phyloP scores from a whole-genome alignment of 345 rosid species.

The Populus ilicifolia region DNA sequence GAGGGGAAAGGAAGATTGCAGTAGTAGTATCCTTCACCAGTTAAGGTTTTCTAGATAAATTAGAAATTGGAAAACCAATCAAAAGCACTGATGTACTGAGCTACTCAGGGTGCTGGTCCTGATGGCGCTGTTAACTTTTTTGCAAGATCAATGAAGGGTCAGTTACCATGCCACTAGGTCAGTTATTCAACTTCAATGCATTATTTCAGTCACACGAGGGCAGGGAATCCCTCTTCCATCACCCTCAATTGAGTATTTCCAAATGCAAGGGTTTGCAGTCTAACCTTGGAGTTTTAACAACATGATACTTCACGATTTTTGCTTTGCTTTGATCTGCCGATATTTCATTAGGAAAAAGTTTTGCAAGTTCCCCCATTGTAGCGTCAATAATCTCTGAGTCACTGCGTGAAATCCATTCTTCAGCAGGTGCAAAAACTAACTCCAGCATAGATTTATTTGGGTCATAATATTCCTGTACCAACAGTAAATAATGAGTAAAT shows the following conservation, averaged over 20 bases:
- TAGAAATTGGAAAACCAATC: background rate
- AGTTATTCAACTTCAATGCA: background rate
- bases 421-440: conserved; percentile 95
- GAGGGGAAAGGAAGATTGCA: background rate
- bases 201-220: background rate
- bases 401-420: conserved; percentile 79
- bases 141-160: background rate
- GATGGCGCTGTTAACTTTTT: background rate
- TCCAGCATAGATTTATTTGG: conserved; percentile 92
- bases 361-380: conserved; percentile 88
- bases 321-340: conserved; percentile 90
- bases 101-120: background rate
- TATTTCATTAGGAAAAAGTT: conserved; percentile 87
- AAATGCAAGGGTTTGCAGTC: conserved; percentile 16
- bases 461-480: conserved; percentile 72
- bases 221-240: background rate
- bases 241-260: background rate
- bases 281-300: conserved; percentile 91
- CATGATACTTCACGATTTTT: conserved; percentile 78
- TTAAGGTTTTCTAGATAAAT: background rate
- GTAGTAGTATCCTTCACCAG: background rate
- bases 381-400: conserved; percentile 86
- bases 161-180: background rate
- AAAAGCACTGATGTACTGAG: background rate
- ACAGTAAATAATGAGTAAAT: background rate